These are phyloP conservation scores for Colletotrichum brevisporum DNA, from an alignment of 2,329 filamentous ascomycete genomes.

Conservation along the genomic window DNA sequence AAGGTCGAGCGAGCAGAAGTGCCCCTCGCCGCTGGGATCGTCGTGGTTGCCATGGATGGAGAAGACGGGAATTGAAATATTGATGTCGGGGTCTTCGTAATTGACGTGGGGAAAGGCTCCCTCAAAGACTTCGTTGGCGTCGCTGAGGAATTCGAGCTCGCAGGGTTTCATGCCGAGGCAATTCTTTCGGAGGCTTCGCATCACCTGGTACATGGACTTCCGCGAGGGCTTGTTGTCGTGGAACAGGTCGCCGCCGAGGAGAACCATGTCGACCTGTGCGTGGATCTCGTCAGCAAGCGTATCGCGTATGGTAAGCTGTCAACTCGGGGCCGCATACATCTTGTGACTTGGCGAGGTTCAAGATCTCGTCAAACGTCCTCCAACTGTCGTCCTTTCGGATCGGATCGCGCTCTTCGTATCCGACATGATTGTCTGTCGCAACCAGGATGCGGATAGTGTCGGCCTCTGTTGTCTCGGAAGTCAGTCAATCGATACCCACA, in stretches of 20 bases:
- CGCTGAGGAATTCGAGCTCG: constrained; percentile 93
- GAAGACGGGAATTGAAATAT: constrained; percentile 96
- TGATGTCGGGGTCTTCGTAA: constrained; percentile 97
- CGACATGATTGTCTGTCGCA: constrained; percentile 97
- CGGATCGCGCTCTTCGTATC: constrained; percentile 92
- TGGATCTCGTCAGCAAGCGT: not conserved
- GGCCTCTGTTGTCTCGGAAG: constrained; percentile 57
- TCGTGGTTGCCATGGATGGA: constrained; percentile 99
- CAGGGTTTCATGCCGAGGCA: constrained; percentile 96
- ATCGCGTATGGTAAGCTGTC: not conserved
- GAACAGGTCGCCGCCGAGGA: constrained; percentile 94
- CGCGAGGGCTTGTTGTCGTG: constrained; percentile 98
- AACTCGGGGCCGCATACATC: constrained; percentile 68
- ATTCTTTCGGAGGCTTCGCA: constrained; percentile 93
- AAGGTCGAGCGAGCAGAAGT: constrained; percentile 90
- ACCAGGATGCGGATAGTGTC: constrained; percentile 96
- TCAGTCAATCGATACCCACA: constrained; percentile 1
- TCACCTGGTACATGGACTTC: constrained; percentile 97
- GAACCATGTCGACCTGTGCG: constrained; percentile 88
- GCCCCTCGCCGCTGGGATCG: constrained; percentile 96
- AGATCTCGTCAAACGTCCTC: constrained; percentile 95
- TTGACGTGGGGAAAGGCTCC: constrained; percentile 95
- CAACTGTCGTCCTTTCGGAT: constrained; percentile 98
- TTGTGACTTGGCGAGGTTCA: constrained; percentile 86
- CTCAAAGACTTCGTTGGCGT: constrained; percentile 91